These are phyloP conservation scores for Aquilaria sinensis DNA, from an alignment of 345 rosid species.

Conservation along the genomic window DNA sequence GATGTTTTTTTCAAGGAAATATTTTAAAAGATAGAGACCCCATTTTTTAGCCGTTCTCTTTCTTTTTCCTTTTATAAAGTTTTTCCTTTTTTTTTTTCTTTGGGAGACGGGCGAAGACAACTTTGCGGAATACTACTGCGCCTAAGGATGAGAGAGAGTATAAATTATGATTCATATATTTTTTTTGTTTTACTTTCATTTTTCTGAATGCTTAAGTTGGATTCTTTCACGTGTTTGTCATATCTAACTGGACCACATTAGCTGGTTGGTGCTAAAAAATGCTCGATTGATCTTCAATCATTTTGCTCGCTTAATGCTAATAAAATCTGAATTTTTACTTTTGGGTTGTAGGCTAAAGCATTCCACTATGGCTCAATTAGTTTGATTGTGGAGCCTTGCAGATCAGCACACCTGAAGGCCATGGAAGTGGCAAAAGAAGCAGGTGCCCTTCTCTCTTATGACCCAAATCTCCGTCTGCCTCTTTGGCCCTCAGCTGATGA, in stretches of 20 bases:
- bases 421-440: conserved; percentile 51
- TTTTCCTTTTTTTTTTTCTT: neutral
- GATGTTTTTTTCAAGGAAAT: no score
- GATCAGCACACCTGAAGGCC: conserved; percentile 54
- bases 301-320: neutral
- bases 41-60: no score
- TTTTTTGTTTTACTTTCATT: no score
- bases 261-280: neutral
- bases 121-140: no score
- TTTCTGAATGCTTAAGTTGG: neutral
- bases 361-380: conserved; percentile 70
- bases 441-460: conserved; percentile 62
- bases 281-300: neutral
- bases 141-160: no score
- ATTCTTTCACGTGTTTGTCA: neutral
- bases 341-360: conserved; percentile 39
- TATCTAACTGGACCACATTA: no score
- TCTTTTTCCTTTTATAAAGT: no score
- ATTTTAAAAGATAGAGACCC: no score
- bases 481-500: conserved; percentile 58
- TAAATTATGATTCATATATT: no score
- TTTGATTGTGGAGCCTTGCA: conserved; percentile 65
- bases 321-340: neutral
- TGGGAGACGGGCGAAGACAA: neutral
- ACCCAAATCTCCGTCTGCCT: conserved; percentile 54